Evolutionary conservation across 306 rosid genomes (phyloP).

Genomic region (Arachis stenosperma): DNA sequence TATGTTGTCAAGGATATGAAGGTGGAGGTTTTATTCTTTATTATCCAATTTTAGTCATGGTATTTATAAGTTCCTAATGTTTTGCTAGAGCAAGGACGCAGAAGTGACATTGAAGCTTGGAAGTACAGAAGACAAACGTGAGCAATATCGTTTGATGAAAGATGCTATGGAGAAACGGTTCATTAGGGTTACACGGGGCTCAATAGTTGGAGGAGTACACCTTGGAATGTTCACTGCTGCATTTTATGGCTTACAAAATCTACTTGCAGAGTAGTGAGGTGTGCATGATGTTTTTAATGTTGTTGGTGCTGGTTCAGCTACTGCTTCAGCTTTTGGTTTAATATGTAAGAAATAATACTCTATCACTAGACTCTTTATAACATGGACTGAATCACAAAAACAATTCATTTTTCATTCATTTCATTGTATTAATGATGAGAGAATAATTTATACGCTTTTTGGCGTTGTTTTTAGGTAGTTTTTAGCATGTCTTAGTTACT

Average conservation of each 20-base stretch:
- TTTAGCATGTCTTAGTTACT: no score
- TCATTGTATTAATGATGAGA: slow-evolving; percentile 1
- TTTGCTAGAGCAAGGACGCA: slow-evolving; percentile 93
- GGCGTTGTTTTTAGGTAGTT: no score
- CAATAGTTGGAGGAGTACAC: slow-evolving; percentile 87
- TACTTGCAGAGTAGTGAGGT: slow-evolving; percentile 86
- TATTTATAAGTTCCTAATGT: slow-evolving; percentile 33
- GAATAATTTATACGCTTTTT: no score
- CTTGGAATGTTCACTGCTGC: slow-evolving; percentile 92
- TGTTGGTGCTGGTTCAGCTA: slow-evolving; percentile 95
- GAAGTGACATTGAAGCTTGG: slow-evolving; percentile 92
- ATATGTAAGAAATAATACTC: slow-evolving; percentile 62
- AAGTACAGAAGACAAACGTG: slow-evolving; percentile 92
- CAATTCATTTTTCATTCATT: neutral
- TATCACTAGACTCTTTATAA: slow-evolving; percentile 5
- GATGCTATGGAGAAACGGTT: slow-evolving; percentile 99
- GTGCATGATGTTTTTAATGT: slow-evolving; percentile 83
- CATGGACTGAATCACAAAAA: neutral
- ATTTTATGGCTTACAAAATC: slow-evolving; percentile 71
- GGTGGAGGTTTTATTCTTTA: slow-evolving; percentile 4
- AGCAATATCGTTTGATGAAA: slow-evolving; percentile 84
- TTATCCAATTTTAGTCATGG: slow-evolving; percentile 10
- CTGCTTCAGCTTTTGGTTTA: slow-evolving; percentile 90
- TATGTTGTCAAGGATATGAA: neutral
- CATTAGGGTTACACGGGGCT: slow-evolving; percentile 77